Percentiles rank a stretch among this genome's conserved stretches.
These are phyloP conservation scores for Cucurbita argyrosperma DNA, from an alignment of 306 rosid genomes.

Conservation along the genomic window DNA sequence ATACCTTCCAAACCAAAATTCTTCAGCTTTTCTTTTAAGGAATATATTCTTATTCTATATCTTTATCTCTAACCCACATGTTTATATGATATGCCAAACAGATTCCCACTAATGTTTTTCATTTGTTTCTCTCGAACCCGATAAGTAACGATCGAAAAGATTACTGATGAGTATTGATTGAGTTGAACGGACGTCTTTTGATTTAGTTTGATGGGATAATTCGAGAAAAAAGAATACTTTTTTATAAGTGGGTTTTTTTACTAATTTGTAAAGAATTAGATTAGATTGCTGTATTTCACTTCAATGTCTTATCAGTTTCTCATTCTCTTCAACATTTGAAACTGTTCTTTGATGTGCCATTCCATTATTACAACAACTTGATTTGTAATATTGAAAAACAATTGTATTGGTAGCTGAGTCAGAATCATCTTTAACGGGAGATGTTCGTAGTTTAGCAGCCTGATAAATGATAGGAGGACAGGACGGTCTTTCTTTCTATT, in stretches of 20 bases:
- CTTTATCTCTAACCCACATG: background rate
- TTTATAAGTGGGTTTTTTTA: too few species aligned
- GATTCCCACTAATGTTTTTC: background rate
- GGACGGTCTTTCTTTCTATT: too few species aligned
- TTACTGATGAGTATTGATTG: background rate
- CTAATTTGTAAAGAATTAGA: background rate
- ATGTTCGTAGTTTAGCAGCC: too few species aligned
- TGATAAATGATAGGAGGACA: too few species aligned
- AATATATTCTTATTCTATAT: constrained; percentile 2
- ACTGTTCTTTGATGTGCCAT: background rate
- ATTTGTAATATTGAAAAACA: too few species aligned
- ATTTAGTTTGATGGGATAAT: background rate
- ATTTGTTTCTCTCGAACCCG: background rate
- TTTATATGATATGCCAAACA: background rate
- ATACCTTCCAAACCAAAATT: background rate
- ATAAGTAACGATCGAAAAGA: background rate
- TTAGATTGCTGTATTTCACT: background rate
- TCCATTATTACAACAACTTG: too few species aligned
- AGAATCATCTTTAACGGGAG: too few species aligned
- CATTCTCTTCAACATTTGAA: background rate
- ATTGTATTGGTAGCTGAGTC: too few species aligned
- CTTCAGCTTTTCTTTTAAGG: background rate
- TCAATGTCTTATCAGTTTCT: background rate
- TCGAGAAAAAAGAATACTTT: too few species aligned
- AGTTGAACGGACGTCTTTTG: background rate